Base-by-base conservation (phyloP, 1,139 yeast species). In the Hyphopichia burtonii region DNA sequence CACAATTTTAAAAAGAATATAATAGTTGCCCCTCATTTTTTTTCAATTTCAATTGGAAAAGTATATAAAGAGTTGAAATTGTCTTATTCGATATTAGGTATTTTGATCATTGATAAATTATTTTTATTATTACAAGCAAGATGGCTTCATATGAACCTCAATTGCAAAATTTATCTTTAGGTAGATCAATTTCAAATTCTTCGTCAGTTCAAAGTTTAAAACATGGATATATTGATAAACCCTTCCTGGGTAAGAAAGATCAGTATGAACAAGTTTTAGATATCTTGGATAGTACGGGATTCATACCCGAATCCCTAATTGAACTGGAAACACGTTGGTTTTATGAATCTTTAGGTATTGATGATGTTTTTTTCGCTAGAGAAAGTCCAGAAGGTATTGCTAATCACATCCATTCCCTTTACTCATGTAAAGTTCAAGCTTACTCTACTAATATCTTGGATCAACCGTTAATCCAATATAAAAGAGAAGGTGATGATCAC, bases 381-480 rank as follows among this genome's bases (percentile, higher is more conserved):
- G 96, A 91, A 60, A 69, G 87, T 3, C 85, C 91, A 18, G 81
- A 78, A 45, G 90, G 83, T 45, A 86, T 93, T 55, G 93, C 89
- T 34, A 78, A 87, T 43, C 95, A 89, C 61, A 80, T 83, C 50
- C 89, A 87, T 58, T 86, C 96, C 14, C 74, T 93, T 45, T 93
- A 91, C 65, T 89, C 96, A 33, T 93, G 97, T 48, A 93, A 93
- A 63, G 80, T 93, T 44, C 94, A 93, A 53, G 96, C 97, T 14
- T 89, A 76, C 62, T 61, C 75, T n/a, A 55, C 61, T 15, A 60
- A 55, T 23, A 42, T 44, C 30, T 59, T 55, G 17, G 60, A 58
- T 12, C 56, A 53, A 42, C 81, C 89, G 14, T 77, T 82, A 52
- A 83, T 88, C 53, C 87, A 83, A 46, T 84, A 87, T 61, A 81